Percentiles rank a stretch among this genome's conserved stretches.
Conservation (phyloP, 768 basidiomycete species). For the Kwoniella dendrophila region DNA sequence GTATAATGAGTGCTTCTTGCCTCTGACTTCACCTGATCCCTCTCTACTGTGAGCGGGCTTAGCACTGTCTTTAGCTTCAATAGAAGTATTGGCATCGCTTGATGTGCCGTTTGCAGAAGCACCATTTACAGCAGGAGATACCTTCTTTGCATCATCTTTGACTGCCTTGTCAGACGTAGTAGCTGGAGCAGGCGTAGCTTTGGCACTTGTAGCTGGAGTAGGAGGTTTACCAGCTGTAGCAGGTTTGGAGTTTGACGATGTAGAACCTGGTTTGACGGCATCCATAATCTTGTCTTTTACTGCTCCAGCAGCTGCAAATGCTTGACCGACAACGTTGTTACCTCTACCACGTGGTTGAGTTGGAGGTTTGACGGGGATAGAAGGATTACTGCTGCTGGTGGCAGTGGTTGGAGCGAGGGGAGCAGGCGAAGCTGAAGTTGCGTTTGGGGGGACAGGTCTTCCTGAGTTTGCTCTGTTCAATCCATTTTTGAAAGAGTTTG, state of each 20-base stretch:
- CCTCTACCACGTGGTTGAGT: conserved; percentile 19
- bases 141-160: conserved; percentile 18
- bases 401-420: conserved; percentile 10
- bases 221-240: conserved; percentile 5
- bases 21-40: conserved; percentile 8
- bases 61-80: conserved; percentile 53
- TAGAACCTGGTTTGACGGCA: conserved; percentile 4
- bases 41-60: conserved; percentile 18
- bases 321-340: not conserved
- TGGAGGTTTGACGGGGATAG: conserved; percentile 20
- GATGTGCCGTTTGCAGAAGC: conserved; percentile 57
- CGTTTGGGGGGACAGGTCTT: conserved; percentile 6
- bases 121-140: conserved; percentile 27
- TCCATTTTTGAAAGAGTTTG: conserved; percentile 13
- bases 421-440: conserved; percentile 8
- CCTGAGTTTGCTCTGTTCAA: conserved; percentile 5
- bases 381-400: not conserved
- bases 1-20: conserved; percentile 45
- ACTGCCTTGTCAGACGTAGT: conserved; percentile 9
- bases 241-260: not conserved
- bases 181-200: conserved; percentile 12
- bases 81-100: conserved; percentile 55
- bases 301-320: not conserved
- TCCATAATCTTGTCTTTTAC: conserved; percentile 13
- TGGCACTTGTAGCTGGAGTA: conserved; percentile 11